Percentiles rank a stretch among this genome's conserved stretches.
phyloP scores from a whole-genome alignment of 768 basidiomycete genomes.

The Brasilioporus rufonigricans region DNA sequence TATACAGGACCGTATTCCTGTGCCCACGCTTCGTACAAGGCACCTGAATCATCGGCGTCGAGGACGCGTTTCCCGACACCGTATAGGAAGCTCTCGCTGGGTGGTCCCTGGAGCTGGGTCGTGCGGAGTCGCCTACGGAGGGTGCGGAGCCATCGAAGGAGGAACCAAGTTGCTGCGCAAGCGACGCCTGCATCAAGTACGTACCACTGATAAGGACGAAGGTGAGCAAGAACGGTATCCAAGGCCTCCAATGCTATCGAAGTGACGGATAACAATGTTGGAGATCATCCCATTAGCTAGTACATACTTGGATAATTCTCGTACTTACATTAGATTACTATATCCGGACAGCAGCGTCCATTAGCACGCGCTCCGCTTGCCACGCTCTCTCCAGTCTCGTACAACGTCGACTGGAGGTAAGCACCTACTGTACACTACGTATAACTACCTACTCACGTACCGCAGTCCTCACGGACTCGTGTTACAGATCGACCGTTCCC shows the following conservation, averaged over 20 bases:
- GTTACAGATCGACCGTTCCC: too few species aligned
- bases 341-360: too few species aligned
- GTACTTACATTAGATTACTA: too few species aligned
- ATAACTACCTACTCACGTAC: too few species aligned
- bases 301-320: too few species aligned
- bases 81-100: conserved; percentile 15
- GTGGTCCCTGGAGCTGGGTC: conserved; percentile 19
- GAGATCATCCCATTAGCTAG: too few species aligned
- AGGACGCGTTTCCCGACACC: conserved; percentile 12
- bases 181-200: background rate
- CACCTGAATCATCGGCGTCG: background rate
- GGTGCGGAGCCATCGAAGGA: conserved; percentile 16
- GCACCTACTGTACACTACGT: too few species aligned
- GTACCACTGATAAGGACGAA: background rate
- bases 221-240: background rate
- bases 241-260: background rate
- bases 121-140: conserved; percentile 27
- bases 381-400: too few species aligned
- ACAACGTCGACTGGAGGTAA: too few species aligned
- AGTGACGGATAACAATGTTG: background rate
- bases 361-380: too few species aligned
- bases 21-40: conserved; percentile 23
- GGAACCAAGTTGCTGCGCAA: background rate
- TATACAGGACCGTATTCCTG: conserved; percentile 10
- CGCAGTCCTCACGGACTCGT: too few species aligned